A percentile compares a stretch with the other conserved stretches of the same genome.
These are phyloP conservation scores for Coniochaeta ligniaria DNA, from an alignment of 2,329 filamentous ascomycete species.

Conservation along the genomic window DNA sequence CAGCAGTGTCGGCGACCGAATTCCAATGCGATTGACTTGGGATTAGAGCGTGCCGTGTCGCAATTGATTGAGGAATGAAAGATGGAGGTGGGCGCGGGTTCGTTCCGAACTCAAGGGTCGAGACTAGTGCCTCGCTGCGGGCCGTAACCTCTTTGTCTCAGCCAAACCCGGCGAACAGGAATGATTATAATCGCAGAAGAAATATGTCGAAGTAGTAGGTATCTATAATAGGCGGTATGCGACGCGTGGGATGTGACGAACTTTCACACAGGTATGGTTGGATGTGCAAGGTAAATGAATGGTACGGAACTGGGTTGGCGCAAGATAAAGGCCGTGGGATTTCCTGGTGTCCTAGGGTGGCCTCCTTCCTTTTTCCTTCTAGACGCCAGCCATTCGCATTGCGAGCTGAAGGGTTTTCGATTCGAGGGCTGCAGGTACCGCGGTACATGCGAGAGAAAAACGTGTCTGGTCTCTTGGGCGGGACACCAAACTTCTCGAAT, in stretches of 20 bases:
- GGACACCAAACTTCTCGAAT: neutral
- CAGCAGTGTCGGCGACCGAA: neutral
- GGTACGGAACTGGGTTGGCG: neutral
- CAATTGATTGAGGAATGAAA: neutral
- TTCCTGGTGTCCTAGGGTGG: neutral
- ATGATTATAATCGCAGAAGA: neutral
- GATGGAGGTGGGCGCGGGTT: neutral
- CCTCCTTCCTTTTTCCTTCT: neutral
- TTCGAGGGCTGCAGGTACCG: neutral
- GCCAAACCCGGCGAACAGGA: neutral
- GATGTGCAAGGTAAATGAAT: neutral
- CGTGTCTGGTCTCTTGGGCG: neutral
- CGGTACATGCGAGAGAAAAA: neutral
- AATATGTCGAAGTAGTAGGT: neutral
- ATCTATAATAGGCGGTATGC: neutral
- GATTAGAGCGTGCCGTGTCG: neutral
- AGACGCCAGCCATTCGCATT: neutral
- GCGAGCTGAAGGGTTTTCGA: neutral
- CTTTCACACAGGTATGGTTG: neutral
- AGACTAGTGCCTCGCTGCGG: neutral
- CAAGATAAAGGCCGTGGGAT: neutral
- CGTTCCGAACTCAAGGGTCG: neutral
- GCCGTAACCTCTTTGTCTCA: neutral
- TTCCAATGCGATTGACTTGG: neutral
- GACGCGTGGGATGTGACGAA: neutral